phyloP scores from a whole-genome alignment of 768 basidiomycete species.

The Tubosaeta sp. region DNA sequence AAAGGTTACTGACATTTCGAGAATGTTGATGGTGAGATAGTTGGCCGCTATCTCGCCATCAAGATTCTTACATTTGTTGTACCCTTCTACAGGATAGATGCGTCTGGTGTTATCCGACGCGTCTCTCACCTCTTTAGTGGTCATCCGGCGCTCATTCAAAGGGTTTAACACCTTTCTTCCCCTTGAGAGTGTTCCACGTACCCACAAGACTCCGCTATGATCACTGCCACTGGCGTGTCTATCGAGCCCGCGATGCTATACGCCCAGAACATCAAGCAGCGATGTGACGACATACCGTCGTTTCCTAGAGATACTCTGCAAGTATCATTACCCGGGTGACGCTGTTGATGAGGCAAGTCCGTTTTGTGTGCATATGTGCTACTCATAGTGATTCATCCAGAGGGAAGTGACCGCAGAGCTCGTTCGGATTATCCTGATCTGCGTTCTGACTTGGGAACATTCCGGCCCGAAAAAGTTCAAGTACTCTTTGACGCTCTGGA shows the following conservation, averaged over 20 bases:
- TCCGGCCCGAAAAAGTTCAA: constrained; percentile 62
- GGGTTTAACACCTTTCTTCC: no score
- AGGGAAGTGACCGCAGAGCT: constrained; percentile 69
- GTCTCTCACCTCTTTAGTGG: constrained; percentile 86
- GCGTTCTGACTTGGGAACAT: constrained; percentile 67
- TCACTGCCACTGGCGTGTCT: constrained; percentile 63
- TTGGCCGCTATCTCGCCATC: no score
- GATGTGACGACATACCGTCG: constrained; percentile 84
- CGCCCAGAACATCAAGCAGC: constrained; percentile 94
- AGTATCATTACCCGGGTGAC: constrained; percentile 57
- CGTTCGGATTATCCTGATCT: constrained; percentile 68
- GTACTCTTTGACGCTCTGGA: constrained; percentile 44
- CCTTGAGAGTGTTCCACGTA: constrained; percentile 50
- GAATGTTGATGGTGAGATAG: no score
- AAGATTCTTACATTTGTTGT: no score
- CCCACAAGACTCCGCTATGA: constrained; percentile 56
- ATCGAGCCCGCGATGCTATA: constrained; percentile 86
- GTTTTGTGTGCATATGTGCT: constrained; percentile 7
- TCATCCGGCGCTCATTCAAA: constrained; percentile 60
- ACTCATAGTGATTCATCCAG: constrained; percentile 17
- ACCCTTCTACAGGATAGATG: constrained; percentile 71
- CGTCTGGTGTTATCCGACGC: constrained; percentile 96
- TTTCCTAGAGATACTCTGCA: constrained; percentile 71
- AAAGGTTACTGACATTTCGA: no score
- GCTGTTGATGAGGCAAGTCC: constrained; percentile 53